phyloP scores from a whole-genome alignment of 257 asterid genomes.

The Solanum lycopersicoides region DNA sequence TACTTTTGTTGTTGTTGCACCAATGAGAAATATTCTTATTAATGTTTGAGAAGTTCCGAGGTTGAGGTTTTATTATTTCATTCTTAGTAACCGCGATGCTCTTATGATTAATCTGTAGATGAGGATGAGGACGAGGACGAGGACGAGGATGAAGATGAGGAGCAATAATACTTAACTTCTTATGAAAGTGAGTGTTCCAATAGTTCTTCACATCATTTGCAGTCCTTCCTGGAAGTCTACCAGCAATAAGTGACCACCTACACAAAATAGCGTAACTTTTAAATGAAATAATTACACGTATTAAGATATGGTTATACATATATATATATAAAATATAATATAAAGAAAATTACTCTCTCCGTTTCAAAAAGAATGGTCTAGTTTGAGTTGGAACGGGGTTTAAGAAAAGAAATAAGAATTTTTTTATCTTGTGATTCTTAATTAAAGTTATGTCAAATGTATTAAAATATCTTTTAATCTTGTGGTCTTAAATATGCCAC shows the following conservation, averaged over 20 bases:
- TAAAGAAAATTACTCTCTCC: too few relatives aligned
- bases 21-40: neutral
- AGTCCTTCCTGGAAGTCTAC: slow-evolving; percentile 22
- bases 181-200: slow-evolving; percentile 14
- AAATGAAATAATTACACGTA: neutral
- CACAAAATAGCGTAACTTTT: neutral
- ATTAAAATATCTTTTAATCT: too few relatives aligned
- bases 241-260: slow-evolving; percentile 28
- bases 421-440: too few relatives aligned
- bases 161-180: neutral
- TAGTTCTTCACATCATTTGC: slow-evolving; percentile 25
- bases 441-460: too few relatives aligned
- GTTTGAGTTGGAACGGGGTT: too few relatives aligned
- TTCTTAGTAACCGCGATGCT: neutral
- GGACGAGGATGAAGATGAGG: neutral
- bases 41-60: neutral
- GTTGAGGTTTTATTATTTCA: neutral
- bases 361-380: too few relatives aligned
- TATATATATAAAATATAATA: too few relatives aligned
- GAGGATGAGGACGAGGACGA: neutral
- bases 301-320: neutral
- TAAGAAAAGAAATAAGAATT: too few relatives aligned
- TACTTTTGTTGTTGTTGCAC: neutral
- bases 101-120: neutral
- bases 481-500: too few relatives aligned